phyloP scores from a whole-genome alignment of 73 alveolate species.

The Loxodes magnus region DNA sequence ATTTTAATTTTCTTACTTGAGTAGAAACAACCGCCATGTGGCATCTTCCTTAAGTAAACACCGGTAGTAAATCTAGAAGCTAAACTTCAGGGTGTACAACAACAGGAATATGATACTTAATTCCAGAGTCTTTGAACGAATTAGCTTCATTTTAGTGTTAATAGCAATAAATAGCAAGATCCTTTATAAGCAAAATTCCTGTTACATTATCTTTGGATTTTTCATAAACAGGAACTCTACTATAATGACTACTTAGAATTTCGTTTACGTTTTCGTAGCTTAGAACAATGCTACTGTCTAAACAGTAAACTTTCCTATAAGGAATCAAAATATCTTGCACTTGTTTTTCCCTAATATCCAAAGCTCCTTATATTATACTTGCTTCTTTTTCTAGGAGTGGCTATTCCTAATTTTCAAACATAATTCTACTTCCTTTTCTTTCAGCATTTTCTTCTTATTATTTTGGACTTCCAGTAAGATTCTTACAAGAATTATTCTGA shows the following conservation, averaged over 20 bases:
- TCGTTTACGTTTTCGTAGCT: neutral
- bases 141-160: slow-evolving; percentile 4
- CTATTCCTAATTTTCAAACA: too few relatives aligned
- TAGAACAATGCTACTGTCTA: neutral
- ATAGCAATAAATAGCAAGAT: slow-evolving; percentile 32
- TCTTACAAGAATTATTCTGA: neutral
- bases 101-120: too few relatives aligned
- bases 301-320: neutral
- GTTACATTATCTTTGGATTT: neutral
- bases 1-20: too few relatives aligned
- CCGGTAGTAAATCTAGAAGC: too few relatives aligned
- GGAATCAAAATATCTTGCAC: slow-evolving; percentile 4
- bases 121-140: slow-evolving; percentile 16
- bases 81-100: too few relatives aligned
- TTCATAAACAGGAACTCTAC: slow-evolving; percentile 5
- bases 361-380: slow-evolving; percentile 8
- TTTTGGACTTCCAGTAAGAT: too few relatives aligned
- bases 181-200: slow-evolving; percentile 31
- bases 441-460: neutral
- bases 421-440: neutral
- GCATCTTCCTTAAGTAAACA: too few relatives aligned
- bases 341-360: neutral
- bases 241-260: neutral
- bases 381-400: neutral
- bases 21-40: too few relatives aligned